Percentiles rank a stretch among this genome's conserved stretches.
Evolutionary conservation across 1,284 basidiomycete species (phyloP).

Genomic region (Lignosus rhinocerotis): DNA sequence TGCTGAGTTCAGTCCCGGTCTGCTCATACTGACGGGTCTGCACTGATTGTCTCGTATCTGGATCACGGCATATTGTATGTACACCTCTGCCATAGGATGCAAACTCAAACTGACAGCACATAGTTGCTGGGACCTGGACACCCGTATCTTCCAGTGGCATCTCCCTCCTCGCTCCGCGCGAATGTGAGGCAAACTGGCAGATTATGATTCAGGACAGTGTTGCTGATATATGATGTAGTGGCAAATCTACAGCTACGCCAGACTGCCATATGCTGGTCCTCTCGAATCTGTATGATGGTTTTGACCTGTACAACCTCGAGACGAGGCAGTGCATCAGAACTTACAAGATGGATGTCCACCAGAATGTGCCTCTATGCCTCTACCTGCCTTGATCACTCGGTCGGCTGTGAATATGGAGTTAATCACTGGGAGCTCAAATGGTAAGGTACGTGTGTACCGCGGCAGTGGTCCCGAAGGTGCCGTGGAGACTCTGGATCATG

Average conservation of each 20-base stretch:
- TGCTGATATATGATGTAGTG: background rate
- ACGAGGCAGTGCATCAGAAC: background rate
- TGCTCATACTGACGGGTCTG: background rate
- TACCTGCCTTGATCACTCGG: background rate
- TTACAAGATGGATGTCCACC: background rate
- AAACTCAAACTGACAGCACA: too few species aligned
- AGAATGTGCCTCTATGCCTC: background rate
- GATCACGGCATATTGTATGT: background rate
- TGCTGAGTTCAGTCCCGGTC: background rate
- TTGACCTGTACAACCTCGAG: background rate
- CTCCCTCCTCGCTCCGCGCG: background rate
- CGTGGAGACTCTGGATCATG: background rate
- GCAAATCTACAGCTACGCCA: background rate
- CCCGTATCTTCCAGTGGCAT: background rate
- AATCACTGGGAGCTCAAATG: background rate
- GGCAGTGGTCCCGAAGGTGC: background rate
- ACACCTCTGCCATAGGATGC: background rate
- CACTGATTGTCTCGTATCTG: background rate
- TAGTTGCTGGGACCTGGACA: background rate
- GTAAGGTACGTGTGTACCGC: background rate
- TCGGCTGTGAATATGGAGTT: background rate
- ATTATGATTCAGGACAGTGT: too few species aligned
- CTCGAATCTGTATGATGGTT: background rate
- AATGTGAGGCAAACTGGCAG: background rate
- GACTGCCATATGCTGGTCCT: background rate